Base-by-base conservation (phyloP, 345 rosid genomes). In the Corymbia maculata region DNA sequence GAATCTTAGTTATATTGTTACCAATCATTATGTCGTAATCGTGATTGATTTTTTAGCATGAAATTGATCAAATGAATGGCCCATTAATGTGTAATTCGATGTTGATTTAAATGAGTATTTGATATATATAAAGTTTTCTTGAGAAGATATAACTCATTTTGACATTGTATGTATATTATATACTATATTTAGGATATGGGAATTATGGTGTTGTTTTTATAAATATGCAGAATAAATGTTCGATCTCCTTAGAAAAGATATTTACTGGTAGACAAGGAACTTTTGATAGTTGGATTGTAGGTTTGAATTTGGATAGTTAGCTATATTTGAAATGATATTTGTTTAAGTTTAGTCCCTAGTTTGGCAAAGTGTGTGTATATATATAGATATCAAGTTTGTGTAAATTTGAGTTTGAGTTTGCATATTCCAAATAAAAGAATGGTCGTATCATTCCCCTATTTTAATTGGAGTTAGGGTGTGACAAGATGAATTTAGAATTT, bases 31-130 rank as follows among this genome's bases (percentile, higher is more conserved):
- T 3, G 5, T 55, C 1, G 0, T 59, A 26, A 10, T 3, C 7
- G 24, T 59, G 30, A 26, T 59, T 59, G 66, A 59, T 24, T 4
- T 57, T 26, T 59, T 11, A 59, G 30, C 13, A 59, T 11, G 30
- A 26, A 26, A 59, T 11, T 59, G 0, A 59, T 1, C 14, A 59
- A 59, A 0, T 6, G 7, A 26, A 0, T 1, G 15, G 14, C 0
- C 14, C 30, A 59, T 11, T 59, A 5, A 59, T 59, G 0, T 59
- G 7, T 59, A 30, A 59, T 26, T 28, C 7, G 11, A 26, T 59
- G 66, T 59, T 59, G 26, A 59, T 59, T 26, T 26, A 59, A 59
- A 26, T 0, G 1, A 59, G 66, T 0, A 59, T 59, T 59, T 0
- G 26, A 21, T 26, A 24, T 0, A 0, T 59, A 28, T 59, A 59